phyloP scores from a whole-genome alignment of 2,329 filamentous ascomycete species.

The Penicillium sp. region DNA sequence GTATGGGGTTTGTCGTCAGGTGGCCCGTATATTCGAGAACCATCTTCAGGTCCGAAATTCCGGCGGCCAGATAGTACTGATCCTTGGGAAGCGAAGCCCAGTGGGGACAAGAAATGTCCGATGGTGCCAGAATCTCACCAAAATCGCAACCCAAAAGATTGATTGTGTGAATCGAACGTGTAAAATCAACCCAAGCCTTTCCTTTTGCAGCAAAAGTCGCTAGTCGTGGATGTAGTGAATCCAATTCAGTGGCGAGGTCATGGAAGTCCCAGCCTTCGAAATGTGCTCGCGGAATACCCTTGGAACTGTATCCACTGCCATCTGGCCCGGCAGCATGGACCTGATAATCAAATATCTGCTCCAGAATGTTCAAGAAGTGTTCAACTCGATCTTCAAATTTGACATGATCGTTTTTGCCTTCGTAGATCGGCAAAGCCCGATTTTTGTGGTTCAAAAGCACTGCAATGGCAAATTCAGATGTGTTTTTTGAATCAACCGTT shows the following conservation, averaged over 20 bases:
- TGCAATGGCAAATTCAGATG: neutral
- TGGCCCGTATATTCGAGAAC: constrained; percentile 39
- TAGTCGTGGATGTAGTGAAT: constrained; percentile 31
- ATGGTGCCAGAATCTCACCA: constrained; percentile 30
- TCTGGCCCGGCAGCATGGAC: constrained; percentile 15
- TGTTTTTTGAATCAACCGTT: neutral
- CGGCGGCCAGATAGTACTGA: constrained; percentile 39
- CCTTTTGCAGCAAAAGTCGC: constrained; percentile 25
- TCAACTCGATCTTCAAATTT: constrained; percentile 35
- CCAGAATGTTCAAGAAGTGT: constrained; percentile 35
- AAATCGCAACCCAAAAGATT: constrained; percentile 37
- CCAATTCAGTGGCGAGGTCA: constrained; percentile 28
- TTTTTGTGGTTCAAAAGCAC: neutral
- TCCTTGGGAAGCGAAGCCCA: constrained; percentile 38
- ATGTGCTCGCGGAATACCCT: constrained; percentile 19
- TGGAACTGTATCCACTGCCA: constrained; percentile 1
- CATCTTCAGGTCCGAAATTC: constrained; percentile 33
- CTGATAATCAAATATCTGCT: constrained; percentile 38
- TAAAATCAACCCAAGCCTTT: constrained; percentile 42
- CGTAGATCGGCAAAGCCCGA: constrained; percentile 6
- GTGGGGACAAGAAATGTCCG: constrained; percentile 28
- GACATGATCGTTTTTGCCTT: constrained; percentile 19
- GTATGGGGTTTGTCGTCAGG: constrained; percentile 14
- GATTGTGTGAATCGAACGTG: constrained; percentile 33
- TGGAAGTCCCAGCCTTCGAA: constrained; percentile 43